Evolutionary conservation across 148 eudicot genomes (phyloP).

Genomic region (Camellia lanceoleosa): DNA sequence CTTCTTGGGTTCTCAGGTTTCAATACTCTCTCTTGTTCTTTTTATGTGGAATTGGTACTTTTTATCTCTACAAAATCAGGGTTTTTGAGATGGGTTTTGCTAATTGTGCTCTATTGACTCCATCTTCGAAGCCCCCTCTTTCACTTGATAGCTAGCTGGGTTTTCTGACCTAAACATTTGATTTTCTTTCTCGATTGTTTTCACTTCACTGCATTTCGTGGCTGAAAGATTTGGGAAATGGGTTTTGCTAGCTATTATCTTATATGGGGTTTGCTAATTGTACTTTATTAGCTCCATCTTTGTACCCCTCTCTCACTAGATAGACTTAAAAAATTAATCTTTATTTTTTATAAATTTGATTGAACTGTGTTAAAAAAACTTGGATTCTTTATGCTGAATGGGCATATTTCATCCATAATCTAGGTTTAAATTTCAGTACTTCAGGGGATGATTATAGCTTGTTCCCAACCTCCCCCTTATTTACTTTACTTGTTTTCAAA

Average conservation of each 20-base stretch:
- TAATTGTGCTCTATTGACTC: slow-evolving; percentile 11
- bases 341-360: too few species aligned
- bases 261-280: not conserved
- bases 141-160: not conserved
- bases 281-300: too few species aligned
- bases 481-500: not conserved
- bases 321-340: too few species aligned
- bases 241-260: not conserved
- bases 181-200: slow-evolving; percentile 38
- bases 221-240: not conserved
- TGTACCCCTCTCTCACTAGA: too few species aligned
- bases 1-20: slow-evolving; percentile 82
- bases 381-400: not conserved
- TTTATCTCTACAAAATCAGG: not conserved
- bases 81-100: slow-evolving; percentile 17
- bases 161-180: not conserved
- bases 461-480: not conserved
- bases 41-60: not conserved
- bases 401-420: not conserved
- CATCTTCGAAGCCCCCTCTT: not conserved
- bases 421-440: not conserved
- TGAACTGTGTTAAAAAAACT: too few species aligned
- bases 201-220: slow-evolving; percentile 56
- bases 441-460: slow-evolving; percentile 1
- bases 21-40: not conserved